phyloP scores from a whole-genome alignment of 2,329 filamentous ascomycete genomes.

The Iodosphaeria phyllophila region DNA sequence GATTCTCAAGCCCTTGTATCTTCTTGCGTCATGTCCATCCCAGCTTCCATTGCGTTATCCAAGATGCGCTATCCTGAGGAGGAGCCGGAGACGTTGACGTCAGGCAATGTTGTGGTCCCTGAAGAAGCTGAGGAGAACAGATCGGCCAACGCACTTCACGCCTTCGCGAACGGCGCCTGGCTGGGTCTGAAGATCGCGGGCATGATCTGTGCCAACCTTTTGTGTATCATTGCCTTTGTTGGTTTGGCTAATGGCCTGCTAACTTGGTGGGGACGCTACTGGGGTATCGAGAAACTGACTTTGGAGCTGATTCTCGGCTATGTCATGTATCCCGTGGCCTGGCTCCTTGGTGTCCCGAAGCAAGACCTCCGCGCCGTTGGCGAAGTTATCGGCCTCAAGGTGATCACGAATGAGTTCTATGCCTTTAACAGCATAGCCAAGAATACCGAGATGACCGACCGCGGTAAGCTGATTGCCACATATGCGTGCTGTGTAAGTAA shows the following conservation, averaged over 20 bases:
- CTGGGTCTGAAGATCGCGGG: conserved; percentile 57
- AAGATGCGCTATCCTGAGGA: conserved; percentile 82
- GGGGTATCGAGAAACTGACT: conserved; percentile 44
- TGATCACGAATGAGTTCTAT: conserved; percentile 40
- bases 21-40: conserved; percentile 90
- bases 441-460: conserved; percentile 39
- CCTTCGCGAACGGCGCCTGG: conserved; percentile 59
- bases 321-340: conserved; percentile 52
- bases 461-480: conserved; percentile 65
- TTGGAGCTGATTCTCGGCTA: conserved; percentile 53
- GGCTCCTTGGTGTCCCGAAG: conserved; percentile 49
- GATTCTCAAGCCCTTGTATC: conserved; percentile 75
- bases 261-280: conserved; percentile 55
- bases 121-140: conserved; percentile 61
- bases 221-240: conserved; percentile 56
- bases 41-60: conserved; percentile 72
- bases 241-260: conserved; percentile 48
- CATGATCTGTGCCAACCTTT: conserved; percentile 52
- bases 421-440: conserved; percentile 43
- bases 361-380: conserved; percentile 53
- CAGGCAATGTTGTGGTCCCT: conserved; percentile 63
- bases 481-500: conserved; percentile 55
- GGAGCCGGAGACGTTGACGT: conserved; percentile 70
- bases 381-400: conserved; percentile 66
- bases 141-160: conserved; percentile 62